Base-by-base conservation (phyloP, 441 rosid genomes). In the Heliophila coronopifolia region DNA sequence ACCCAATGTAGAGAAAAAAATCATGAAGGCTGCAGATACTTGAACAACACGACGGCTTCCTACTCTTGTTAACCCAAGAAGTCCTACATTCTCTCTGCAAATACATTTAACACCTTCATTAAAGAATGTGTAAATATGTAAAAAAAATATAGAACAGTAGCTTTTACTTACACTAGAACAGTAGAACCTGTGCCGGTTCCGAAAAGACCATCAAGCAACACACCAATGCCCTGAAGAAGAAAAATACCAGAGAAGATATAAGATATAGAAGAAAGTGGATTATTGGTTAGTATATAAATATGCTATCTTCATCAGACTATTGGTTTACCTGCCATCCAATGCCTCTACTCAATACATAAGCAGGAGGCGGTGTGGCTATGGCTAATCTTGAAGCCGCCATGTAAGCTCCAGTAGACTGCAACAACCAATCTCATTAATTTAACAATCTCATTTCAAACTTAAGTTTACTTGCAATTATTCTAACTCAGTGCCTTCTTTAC, bases 271-370 rank as follows among this genome's bases (percentile, higher is more conserved):
- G 23, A 12, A 6, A n/a, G 22, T 27, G 2, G 23, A 27, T 25
- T 7, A 17, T 50, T 40, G 38, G 6, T 46, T 28, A 7, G 39
- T 51, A 55, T 33, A 9, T 27, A 8, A 13, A 44, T 14, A 41
- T 16, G 24, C n/a, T n/a, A n/a, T n/a, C n/a, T n/a, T n/a, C n/a
- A n/a, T n/a, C n/a, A n/a, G n/a, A n/a, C n/a, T n/a, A n/a, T n/a
- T n/a, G n/a, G n/a, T n/a, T n/a, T n/a, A 87, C 98, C 80, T 91
- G 95, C 13, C 87, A 76, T 44, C 98, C 98, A 4, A 92, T 71
- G 63, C 99, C 83, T 70, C 97, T 73, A 66, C 76, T 76, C 23
- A 92, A 69, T 14, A 87, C 81, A 69, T 85, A 78, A 27, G 87
- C 88, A 7, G 95, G 98, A 55, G 98, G 96, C 8, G 83, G 77